Evolutionary conservation across 345 rosid genomes (phyloP).

Genomic region (Eucalyptus marginata): DNA sequence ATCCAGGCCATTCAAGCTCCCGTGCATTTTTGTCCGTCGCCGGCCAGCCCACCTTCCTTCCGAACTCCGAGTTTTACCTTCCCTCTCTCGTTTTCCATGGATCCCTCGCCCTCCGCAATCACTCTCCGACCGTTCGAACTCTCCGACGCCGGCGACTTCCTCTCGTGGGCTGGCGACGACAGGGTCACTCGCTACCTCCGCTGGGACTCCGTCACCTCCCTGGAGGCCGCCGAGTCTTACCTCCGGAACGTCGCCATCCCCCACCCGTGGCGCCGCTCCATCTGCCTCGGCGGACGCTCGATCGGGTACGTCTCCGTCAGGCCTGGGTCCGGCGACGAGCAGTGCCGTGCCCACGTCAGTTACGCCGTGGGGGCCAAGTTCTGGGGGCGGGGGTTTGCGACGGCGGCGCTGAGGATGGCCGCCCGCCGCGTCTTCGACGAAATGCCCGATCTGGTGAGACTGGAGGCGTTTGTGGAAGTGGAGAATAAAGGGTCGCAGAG

Average conservation of each 20-base stretch:
- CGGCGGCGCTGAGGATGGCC: conserved; percentile 24
- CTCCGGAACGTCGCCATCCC: conserved; percentile 17
- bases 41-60: background rate
- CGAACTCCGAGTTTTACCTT: background rate
- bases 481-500: conserved; percentile 47
- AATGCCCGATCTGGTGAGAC: conserved; percentile 24
- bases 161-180: conserved; percentile 30
- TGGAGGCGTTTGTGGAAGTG: conserved; percentile 44
- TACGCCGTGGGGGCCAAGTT: conserved; percentile 21
- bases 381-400: conserved; percentile 34
- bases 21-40: background rate
- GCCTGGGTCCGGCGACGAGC: conserved; percentile 17
- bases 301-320: conserved; percentile 28
- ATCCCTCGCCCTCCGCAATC: background rate
- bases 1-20: background rate
- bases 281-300: conserved; percentile 26
- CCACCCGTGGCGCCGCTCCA: conserved; percentile 36
- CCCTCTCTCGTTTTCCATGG: background rate
- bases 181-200: conserved; percentile 29
- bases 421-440: conserved; percentile 13
- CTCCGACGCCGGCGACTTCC: conserved; percentile 39
- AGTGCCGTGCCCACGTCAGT: conserved; percentile 19
- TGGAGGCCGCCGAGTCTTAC: conserved; percentile 18
- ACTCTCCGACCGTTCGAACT: background rate
- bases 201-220: conserved; percentile 22